Evolutionary conservation across 768 basidiomycete genomes (phyloP).

Genomic region (Lactarius pseudohatsudake): DNA sequence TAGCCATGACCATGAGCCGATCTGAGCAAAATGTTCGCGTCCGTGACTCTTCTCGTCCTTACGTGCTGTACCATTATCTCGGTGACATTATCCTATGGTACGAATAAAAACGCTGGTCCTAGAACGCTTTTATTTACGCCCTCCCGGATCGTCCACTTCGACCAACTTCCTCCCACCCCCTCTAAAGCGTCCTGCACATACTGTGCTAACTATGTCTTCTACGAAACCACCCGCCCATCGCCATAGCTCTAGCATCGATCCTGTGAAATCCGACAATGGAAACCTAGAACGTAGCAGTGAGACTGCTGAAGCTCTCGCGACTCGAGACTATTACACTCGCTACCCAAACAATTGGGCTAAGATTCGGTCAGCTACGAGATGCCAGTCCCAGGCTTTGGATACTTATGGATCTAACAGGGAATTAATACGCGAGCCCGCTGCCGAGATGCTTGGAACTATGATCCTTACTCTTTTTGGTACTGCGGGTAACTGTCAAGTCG

Average conservation of each 20-base stretch:
- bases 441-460: conserved; percentile 34
- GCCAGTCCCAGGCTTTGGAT: too few relatives aligned
- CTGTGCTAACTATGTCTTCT: conserved; percentile 15
- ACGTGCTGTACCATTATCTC: background rate
- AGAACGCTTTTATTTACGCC: background rate
- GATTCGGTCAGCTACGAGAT: conserved; percentile 24
- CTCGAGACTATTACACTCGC: conserved; percentile 14
- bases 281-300: background rate
- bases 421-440: conserved; percentile 31
- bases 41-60: background rate
- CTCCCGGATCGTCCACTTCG: background rate
- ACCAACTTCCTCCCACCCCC: background rate
- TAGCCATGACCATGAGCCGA: background rate
- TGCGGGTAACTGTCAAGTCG: conserved; percentile 31
- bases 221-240: background rate
- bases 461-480: conserved; percentile 30
- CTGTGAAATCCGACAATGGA: background rate
- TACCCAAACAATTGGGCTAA: conserved; percentile 31
- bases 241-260: conserved; percentile 8
- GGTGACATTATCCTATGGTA: background rate
- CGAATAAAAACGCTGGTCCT: conserved; percentile 8
- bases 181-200: background rate
- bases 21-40: background rate
- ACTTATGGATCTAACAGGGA: conserved; percentile 4
- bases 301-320: background rate